Percentiles rank a stretch among this genome's conserved stretches.
Evolutionary conservation across 306 rosid genomes (phyloP).

Genomic region (Carpinus viminea): DNA sequence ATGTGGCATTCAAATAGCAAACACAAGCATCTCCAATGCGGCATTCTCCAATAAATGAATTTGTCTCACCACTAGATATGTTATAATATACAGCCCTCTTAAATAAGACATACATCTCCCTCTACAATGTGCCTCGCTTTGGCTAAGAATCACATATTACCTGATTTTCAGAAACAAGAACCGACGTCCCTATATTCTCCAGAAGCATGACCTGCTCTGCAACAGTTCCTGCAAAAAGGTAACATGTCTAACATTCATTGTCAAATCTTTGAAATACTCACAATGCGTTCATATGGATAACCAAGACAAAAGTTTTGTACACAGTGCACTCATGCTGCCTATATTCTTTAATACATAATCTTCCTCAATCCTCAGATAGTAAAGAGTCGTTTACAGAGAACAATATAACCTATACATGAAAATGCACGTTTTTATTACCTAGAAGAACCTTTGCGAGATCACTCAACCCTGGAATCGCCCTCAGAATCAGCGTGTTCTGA

Average conservation of each 20-base stretch:
- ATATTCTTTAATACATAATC: neutral
- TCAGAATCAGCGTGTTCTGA: constrained; percentile 88
- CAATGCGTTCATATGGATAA: neutral
- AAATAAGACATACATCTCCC: neutral
- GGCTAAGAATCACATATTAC: constrained; percentile 29
- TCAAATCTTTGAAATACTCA: neutral
- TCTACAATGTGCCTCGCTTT: neutral
- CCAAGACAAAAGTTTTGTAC: neutral
- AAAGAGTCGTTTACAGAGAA: neutral
- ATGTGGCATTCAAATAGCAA: too few species aligned
- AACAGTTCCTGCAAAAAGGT: constrained; percentile 62
- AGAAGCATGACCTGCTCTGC: constrained; percentile 96
- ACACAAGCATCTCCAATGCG: too few species aligned
- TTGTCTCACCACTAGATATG: neutral
- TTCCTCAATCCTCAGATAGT: neutral
- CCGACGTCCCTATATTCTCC: constrained; percentile 95
- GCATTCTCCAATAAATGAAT: too few species aligned
- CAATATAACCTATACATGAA: neutral
- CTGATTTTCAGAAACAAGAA: constrained; percentile 92
- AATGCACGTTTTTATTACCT: constrained; percentile 41
- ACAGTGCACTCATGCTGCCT: neutral
- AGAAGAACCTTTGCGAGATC: constrained; percentile 75
- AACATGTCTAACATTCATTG: constrained; percentile 2
- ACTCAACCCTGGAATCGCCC: constrained; percentile 89
- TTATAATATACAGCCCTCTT: neutral